A percentile compares a stretch with the other conserved stretches of the same genome.
These are phyloP conservation scores for Cardamine occulta DNA, from an alignment of 345 rosid genomes.

Conservation along the genomic window DNA sequence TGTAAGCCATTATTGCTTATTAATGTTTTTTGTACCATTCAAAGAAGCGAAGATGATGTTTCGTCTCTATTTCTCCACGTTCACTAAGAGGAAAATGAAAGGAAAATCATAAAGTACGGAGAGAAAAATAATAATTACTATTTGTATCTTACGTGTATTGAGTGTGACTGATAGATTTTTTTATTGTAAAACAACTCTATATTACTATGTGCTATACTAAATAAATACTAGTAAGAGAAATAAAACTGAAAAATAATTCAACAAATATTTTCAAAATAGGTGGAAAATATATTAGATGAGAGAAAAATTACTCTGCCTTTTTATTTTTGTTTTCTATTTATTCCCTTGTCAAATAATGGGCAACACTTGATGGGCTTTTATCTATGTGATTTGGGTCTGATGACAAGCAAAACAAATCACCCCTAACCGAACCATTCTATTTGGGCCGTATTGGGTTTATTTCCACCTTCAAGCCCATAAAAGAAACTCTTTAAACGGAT, in stretches of 20 bases:
- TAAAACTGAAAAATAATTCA: background rate
- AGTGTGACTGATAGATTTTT: background rate
- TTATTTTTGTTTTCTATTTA: too few species aligned
- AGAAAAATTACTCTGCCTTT: too few species aligned
- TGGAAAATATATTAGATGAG: background rate
- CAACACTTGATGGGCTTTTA: background rate
- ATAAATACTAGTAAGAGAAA: background rate
- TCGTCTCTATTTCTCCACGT: background rate
- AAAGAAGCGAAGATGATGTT: background rate
- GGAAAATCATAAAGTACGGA: background rate
- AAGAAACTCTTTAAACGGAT: background rate
- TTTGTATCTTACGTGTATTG: background rate
- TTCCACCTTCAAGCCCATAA: background rate
- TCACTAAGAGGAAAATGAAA: background rate
- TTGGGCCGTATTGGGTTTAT: conserved; percentile 15
- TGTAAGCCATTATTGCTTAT: background rate
- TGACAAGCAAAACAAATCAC: too few species aligned
- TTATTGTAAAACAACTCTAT: background rate
- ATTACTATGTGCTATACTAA: background rate
- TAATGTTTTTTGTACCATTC: background rate
- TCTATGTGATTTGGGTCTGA: background rate
- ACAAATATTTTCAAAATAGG: background rate
- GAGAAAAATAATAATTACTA: background rate
- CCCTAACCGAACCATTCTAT: background rate
- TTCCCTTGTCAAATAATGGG: background rate